Conservation (phyloP, 768 basidiomycete species). For the Tylopilus plumbeoviolaceoides region DNA sequence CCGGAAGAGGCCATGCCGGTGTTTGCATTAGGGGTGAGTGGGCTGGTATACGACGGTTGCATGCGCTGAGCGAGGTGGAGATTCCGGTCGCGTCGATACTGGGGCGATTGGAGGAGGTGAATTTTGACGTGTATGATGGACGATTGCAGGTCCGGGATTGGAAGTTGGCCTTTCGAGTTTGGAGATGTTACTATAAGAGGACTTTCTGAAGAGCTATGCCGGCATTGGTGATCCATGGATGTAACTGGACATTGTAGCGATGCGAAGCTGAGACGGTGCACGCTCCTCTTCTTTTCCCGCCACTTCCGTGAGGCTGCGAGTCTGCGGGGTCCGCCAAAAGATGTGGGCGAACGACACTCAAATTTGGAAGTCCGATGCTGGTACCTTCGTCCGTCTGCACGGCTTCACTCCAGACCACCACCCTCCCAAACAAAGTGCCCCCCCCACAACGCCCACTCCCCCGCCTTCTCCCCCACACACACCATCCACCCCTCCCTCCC, state of each 20-base stretch:
- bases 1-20: constrained; percentile 62
- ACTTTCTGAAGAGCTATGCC: constrained; percentile 30
- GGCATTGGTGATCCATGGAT: constrained; percentile 25
- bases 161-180: constrained; percentile 73
- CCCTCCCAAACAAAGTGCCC: constrained; percentile 31
- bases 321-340: constrained; percentile 28
- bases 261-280: not conserved
- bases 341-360: constrained; percentile 23
- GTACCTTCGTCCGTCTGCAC: constrained; percentile 19
- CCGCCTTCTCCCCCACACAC: too few species aligned
- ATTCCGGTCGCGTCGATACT: constrained; percentile 67
- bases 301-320: constrained; percentile 13
- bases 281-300: not conserved
- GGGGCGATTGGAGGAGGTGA: constrained; percentile 56
- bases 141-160: constrained; percentile 65
- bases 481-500: not conserved
- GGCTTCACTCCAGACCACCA: constrained; percentile 20
- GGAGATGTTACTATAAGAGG: constrained; percentile 48
- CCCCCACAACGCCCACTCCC: too few species aligned
- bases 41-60: not conserved
- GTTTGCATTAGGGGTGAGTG: constrained; percentile 67
- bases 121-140: constrained; percentile 71
- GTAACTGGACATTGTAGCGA: too few species aligned
- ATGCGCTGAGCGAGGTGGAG: constrained; percentile 33
- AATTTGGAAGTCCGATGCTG: constrained; percentile 36